phyloP scores from a whole-genome alignment of 352 stramenopile genomes.

The Pythium chondricola region DNA sequence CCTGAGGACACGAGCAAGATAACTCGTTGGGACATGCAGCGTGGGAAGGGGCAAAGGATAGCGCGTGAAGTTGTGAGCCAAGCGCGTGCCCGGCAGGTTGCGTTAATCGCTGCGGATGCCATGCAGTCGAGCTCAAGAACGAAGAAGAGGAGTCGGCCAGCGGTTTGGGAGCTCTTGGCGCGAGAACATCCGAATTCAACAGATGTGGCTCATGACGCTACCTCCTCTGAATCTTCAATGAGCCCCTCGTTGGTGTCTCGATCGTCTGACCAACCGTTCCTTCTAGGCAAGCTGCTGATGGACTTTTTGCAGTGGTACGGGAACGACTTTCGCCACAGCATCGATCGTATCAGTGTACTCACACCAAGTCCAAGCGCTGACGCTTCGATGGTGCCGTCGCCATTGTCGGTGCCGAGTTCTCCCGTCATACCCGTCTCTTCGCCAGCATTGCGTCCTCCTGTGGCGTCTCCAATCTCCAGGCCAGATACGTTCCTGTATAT shows the following conservation, averaged over 20 bases:
- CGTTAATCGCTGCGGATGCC: not conserved
- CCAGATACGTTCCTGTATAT: conserved; percentile 60
- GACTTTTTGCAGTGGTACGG: conserved; percentile 81
- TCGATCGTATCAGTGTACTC: conserved; percentile 56
- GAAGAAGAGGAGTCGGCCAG: not conserved
- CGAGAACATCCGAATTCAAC: too few relatives aligned
- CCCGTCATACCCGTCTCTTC: not conserved
- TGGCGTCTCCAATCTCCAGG: too few relatives aligned
- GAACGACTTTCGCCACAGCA: conserved; percentile 71
- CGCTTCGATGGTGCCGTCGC: conserved; percentile 14
- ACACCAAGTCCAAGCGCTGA: conserved; percentile 14
- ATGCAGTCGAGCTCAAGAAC: not conserved
- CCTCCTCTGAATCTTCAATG: too few relatives aligned
- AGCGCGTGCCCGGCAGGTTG: not conserved
- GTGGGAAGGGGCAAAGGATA: not conserved
- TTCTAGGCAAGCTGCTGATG: conserved; percentile 80
- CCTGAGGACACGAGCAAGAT: too few relatives aligned
- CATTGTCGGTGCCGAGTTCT: not conserved
- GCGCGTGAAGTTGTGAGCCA: not conserved
- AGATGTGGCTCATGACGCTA: too few relatives aligned
- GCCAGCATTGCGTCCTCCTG: too few relatives aligned
- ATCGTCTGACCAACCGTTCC: conserved; percentile 25
- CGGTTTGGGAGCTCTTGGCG: not conserved
- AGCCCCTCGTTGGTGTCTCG: too few relatives aligned
- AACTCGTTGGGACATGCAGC: not conserved